Conservation (phyloP, 208 protist species). For the Trypanosoma theileri region DNA sequence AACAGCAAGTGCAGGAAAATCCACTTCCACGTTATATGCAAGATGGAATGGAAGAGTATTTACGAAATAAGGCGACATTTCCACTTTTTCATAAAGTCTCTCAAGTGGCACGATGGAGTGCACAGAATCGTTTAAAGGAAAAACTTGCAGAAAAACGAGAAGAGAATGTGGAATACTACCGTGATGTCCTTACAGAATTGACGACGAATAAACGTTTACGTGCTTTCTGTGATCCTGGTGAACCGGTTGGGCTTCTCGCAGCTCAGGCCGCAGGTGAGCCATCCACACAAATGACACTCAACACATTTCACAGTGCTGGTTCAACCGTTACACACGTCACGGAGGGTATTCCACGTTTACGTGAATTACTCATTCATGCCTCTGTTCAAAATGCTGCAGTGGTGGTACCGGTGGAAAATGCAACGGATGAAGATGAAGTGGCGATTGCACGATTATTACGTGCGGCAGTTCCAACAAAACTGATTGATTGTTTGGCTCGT, state of each 20-base stretch:
- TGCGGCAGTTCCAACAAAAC: slow-evolving; percentile 51
- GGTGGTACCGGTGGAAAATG: slow-evolving; percentile 82
- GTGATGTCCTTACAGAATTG: slow-evolving; percentile 56
- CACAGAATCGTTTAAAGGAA: slow-evolving; percentile 40
- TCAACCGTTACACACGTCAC: slow-evolving; percentile 99
- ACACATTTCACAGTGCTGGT: slow-evolving; percentile 99
- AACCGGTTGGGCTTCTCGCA: slow-evolving; percentile 97
- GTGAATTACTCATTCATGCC: slow-evolving; percentile 98
- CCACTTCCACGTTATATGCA: slow-evolving; percentile 56
- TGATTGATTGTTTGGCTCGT: slow-evolving; percentile 72
- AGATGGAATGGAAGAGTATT: slow-evolving; percentile 45
- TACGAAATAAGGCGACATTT: slow-evolving; percentile 61
- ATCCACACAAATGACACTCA: slow-evolving; percentile 99
- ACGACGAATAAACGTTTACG: slow-evolving; percentile 53
- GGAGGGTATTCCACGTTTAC: slow-evolving; percentile 99
- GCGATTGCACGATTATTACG: slow-evolving; percentile 57
- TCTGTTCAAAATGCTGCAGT: slow-evolving; percentile 85
- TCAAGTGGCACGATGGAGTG: slow-evolving; percentile 74
- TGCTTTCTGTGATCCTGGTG: slow-evolving; percentile 91
- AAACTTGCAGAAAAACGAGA: slow-evolving; percentile 65
- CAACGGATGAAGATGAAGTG: slow-evolving; percentile 53
- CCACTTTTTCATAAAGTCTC: slow-evolving; percentile 73
- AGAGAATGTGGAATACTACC: slow-evolving; percentile 62
- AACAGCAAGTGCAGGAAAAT: slow-evolving; percentile 37
- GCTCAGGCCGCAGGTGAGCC: slow-evolving; percentile 99